phyloP scores from a whole-genome alignment of 2,329 filamentous ascomycete genomes.

The Colletotrichum truncatum region DNA sequence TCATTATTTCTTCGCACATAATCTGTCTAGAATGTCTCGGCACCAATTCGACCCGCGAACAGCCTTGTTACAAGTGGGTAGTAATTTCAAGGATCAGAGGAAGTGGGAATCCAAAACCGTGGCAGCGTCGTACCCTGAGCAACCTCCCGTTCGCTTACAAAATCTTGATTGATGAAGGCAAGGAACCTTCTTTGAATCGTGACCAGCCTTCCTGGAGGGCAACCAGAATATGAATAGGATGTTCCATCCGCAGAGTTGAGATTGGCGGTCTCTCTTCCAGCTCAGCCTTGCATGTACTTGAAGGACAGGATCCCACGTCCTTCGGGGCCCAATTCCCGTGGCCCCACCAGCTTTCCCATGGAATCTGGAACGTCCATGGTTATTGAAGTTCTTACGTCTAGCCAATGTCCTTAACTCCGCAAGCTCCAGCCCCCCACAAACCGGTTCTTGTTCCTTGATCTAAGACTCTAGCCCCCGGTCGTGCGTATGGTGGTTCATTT shows the following conservation, averaged over 20 bases:
- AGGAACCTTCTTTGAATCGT: neutral
- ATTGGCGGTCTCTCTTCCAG: neutral
- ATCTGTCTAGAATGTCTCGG: neutral
- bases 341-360: neutral
- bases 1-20: no score
- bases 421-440: neutral
- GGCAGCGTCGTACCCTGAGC: constrained; percentile 3
- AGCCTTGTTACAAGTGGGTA: neutral
- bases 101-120: neutral
- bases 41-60: neutral
- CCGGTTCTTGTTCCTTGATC: neutral
- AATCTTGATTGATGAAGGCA: neutral
- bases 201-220: neutral
- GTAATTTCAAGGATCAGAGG: constrained; percentile 4
- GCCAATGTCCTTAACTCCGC: neutral
- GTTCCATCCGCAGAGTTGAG: neutral
- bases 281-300: neutral
- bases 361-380: neutral
- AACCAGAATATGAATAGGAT: neutral
- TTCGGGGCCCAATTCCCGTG: neutral
- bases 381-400: neutral
- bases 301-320: neutral
- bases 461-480: neutral
- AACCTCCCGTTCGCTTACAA: neutral
- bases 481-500: constrained; percentile 10